Evolutionary conservation across 768 basidiomycete genomes (phyloP).

Genomic region (Russula compacta): DNA sequence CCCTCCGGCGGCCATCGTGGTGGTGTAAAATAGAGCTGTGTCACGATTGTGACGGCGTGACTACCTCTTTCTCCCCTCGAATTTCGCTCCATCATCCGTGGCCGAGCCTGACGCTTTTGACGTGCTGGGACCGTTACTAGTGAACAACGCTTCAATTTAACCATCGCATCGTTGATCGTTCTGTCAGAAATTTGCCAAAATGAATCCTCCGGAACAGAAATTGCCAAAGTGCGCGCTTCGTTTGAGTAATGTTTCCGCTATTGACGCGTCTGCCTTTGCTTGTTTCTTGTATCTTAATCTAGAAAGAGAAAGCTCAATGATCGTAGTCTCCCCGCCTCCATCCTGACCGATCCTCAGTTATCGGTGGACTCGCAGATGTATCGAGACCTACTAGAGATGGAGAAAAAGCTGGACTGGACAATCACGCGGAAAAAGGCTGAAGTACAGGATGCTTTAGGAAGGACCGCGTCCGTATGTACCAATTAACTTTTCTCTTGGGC

Average conservation of each 20-base stretch:
- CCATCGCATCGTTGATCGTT: neutral
- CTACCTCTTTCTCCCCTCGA: neutral
- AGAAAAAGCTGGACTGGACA: slow-evolving; percentile 91
- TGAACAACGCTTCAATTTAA: neutral
- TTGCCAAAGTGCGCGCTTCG: slow-evolving; percentile 27
- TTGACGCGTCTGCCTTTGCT: neutral
- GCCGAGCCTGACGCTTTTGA: neutral
- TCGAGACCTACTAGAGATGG: slow-evolving; percentile 77
- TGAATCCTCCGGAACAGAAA: slow-evolving; percentile 25
- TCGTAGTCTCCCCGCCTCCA: slow-evolving; percentile 66
- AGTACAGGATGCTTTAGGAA: slow-evolving; percentile 78
- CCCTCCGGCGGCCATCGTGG: neutral
- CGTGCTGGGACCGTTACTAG: neutral
- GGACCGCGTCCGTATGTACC: slow-evolving; percentile 54
- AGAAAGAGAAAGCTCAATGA: slow-evolving; percentile 77
- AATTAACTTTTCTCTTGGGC: neutral
- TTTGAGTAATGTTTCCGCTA: neutral
- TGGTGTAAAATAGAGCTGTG: neutral
- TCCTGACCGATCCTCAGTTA: slow-evolving; percentile 66
- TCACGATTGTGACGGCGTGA: slow-evolving; percentile 5
- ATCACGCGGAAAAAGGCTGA: slow-evolving; percentile 85
- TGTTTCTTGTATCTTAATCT: neutral
- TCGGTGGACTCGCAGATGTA: slow-evolving; percentile 81
- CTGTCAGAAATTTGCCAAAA: neutral
- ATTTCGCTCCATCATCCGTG: too few species aligned